Percentiles rank a stretch among this genome's conserved stretches.
Conservation (phyloP, 1,139 yeast genomes). For the Geotrichum histeridarum region DNA sequence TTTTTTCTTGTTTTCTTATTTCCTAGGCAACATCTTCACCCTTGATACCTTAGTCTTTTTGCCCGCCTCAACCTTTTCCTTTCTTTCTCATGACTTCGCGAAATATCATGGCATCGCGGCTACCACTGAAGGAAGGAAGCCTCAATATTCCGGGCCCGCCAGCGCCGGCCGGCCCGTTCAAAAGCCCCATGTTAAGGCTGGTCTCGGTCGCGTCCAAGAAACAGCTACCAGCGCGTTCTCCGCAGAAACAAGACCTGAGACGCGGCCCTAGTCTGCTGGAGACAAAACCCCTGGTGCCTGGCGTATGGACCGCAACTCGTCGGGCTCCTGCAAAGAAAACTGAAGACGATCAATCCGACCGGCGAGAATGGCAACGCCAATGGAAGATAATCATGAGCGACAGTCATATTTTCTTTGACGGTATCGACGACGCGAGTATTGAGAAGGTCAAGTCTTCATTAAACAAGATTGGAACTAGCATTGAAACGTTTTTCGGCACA, state of each 20-base stretch:
- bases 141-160: constrained; percentile 1
- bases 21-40: constrained; percentile 1
- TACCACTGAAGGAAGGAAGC: constrained; percentile 8
- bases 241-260: neutral
- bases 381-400: constrained; percentile 76
- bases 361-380: constrained; percentile 60
- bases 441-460: constrained; percentile 47
- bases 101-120: constrained; percentile 1
- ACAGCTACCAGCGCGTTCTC: neutral
- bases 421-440: constrained; percentile 50
- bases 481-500: neutral
- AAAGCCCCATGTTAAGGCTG: neutral
- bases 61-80: neutral
- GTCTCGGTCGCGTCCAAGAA: neutral
- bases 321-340: neutral
- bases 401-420: constrained; percentile 75
- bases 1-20: neutral
- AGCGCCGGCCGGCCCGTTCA: neutral
- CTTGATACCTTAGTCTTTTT: too few species aligned
- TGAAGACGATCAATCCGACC: constrained; percentile 18
- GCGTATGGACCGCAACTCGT: neutral
- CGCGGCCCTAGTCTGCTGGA: too few species aligned
- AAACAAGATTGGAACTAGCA: constrained; percentile 33
- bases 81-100: neutral
- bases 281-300: too few species aligned